Evolutionary conservation across 2,329 filamentous ascomycete genomes (phyloP).

Genomic region (Fusarium mexicanum): DNA sequence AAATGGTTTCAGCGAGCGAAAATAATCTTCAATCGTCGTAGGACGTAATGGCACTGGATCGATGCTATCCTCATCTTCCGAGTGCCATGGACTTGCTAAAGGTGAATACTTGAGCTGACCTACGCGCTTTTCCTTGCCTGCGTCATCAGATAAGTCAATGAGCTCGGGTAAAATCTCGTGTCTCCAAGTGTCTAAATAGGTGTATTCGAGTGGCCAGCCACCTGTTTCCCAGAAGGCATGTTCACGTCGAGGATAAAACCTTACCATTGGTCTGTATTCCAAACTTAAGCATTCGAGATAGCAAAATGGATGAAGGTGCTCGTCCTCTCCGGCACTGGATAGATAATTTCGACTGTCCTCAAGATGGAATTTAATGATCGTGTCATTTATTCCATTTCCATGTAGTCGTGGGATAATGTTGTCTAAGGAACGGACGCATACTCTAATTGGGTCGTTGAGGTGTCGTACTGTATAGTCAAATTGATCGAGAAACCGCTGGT

Average conservation of each 20-base stretch:
- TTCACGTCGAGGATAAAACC: background rate
- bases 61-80: too few species aligned
- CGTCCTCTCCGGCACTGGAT: background rate
- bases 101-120: background rate
- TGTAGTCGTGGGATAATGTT: background rate
- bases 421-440: background rate
- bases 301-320: background rate
- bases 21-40: too few species aligned
- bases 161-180: background rate
- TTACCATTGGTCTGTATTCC: background rate
- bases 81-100: background rate
- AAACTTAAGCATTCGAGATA: background rate
- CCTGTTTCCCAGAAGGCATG: rapidly evolving
- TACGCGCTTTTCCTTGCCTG: background rate
- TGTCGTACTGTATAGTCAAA: background rate
- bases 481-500: background rate
- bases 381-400: rapidly evolving
- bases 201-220: background rate
- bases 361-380: background rate
- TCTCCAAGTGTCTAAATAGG: rapidly evolving
- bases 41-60: too few species aligned
- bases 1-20: too few species aligned
- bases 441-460: background rate
- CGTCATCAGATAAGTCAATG: background rate
- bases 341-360: background rate